These are phyloP conservation scores for Botrytis paeoniae DNA, from an alignment of 2,329 filamentous ascomycete species.

Conservation along the genomic window DNA sequence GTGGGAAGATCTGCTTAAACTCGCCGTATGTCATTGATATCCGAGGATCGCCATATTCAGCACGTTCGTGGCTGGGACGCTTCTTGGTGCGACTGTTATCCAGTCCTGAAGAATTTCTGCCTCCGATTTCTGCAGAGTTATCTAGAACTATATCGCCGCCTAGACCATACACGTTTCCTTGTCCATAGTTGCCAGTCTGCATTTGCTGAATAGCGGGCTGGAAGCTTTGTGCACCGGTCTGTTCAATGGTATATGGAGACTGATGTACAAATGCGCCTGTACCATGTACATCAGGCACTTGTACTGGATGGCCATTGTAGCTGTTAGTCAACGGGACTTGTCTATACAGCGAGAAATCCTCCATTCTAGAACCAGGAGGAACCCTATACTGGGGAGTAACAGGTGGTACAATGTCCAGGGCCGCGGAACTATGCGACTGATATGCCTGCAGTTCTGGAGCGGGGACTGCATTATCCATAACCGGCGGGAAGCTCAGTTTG, in stretches of 20 bases:
- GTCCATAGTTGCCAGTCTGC: neutral
- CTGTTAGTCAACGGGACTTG: neutral
- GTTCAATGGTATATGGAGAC: accelerated
- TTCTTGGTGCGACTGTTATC: neutral
- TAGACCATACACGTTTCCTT: neutral
- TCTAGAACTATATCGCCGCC: neutral
- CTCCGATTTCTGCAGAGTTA: neutral
- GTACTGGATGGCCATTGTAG: neutral
- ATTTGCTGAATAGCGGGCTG: neutral
- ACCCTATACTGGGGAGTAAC: accelerated
- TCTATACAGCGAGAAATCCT: no score
- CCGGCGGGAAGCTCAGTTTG: neutral
- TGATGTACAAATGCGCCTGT: no score
- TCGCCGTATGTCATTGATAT: neutral
- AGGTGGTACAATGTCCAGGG: neutral
- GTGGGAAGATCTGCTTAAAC: neutral
- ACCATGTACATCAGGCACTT: neutral
- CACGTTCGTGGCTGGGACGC: neutral
- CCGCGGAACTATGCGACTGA: neutral
- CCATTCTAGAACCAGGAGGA: neutral
- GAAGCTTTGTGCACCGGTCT: accelerated
- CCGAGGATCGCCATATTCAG: neutral
- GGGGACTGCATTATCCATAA: accelerated
- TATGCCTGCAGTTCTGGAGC: neutral
- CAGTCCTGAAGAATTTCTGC: accelerated